Percentiles rank a stretch among this genome's conserved stretches.
Evolutionary conservation across 768 basidiomycete species (phyloP).

Genomic region (Kockovaella imperatae): DNA sequence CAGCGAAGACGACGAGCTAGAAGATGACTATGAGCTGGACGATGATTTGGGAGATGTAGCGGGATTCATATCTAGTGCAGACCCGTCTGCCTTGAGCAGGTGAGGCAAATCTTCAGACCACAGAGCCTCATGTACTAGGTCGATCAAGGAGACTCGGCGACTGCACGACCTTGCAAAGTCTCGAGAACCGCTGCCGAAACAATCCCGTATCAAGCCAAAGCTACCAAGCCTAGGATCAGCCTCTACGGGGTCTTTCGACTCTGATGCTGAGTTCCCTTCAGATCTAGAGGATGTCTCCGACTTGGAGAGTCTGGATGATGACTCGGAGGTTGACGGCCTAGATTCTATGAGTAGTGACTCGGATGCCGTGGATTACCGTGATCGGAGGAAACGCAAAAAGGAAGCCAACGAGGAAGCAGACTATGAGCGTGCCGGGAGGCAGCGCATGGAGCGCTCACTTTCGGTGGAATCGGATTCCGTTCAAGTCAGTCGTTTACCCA

Average conservation of each 20-base stretch:
- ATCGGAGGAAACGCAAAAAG: slow-evolving; percentile 1
- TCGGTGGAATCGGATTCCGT: slow-evolving; percentile 25
- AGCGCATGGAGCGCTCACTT: slow-evolving; percentile 17
- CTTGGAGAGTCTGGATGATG: slow-evolving; percentile 41
- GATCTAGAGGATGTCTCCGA: slow-evolving; percentile 41
- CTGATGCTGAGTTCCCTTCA: slow-evolving; percentile 50
- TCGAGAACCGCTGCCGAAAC: slow-evolving; percentile 48
- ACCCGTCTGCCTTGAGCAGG: slow-evolving; percentile 74
- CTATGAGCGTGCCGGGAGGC: slow-evolving; percentile 51
- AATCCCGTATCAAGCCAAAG: slow-evolving; percentile 48
- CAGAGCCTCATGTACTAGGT: slow-evolving; percentile 51
- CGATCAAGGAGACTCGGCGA: slow-evolving; percentile 71
- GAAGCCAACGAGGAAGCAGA: slow-evolving; percentile 48
- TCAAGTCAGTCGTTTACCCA: slow-evolving; percentile 55
- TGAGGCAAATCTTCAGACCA: slow-evolving; percentile 43
- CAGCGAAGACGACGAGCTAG: slow-evolving; percentile 3
- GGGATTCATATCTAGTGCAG: slow-evolving; percentile 64
- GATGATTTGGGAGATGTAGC: slow-evolving; percentile 57
- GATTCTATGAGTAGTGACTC: slow-evolving; percentile 9
- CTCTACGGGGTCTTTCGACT: slow-evolving; percentile 55
- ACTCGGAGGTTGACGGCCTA: slow-evolving; percentile 20
- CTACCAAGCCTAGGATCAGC: slow-evolving; percentile 51
- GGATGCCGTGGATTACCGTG: slow-evolving; percentile 18
- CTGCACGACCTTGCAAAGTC: slow-evolving; percentile 59
- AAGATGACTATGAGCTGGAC: slow-evolving; percentile 50